Base-by-base conservation (phyloP, 2,329 filamentous ascomycete genomes). In the Fusarium proliferatum region DNA sequence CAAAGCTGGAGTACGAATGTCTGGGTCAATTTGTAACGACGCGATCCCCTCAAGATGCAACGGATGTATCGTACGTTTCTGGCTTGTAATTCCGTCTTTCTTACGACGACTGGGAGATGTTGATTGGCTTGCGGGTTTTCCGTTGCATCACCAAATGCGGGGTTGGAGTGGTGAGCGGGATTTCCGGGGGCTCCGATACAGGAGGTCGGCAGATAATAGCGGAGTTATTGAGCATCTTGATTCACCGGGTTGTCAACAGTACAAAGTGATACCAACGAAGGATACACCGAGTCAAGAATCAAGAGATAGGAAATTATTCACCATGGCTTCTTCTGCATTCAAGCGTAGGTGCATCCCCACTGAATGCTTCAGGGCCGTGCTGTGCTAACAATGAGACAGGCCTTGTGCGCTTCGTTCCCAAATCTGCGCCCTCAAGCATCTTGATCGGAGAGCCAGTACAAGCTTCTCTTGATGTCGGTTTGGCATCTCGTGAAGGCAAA, bases 111-210 rank as follows among this genome's bases (percentile, higher is more conserved):
- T 16, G 12, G 13, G n/a, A 0, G 5, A 13, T 2, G 9, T 26
- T 46, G 34, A 67, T 67, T 67, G 64, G 64, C 1, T 5, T 21
- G 5, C 38, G 59, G 28, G 19, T 30, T 23, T 30, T 36, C 48
- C 34, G 33, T 7, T 28, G n/a, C 28, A 26, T 46, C 30, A n/a
- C 23, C 30, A 33, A 57, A 42, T 61, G 59, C 51, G 59, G 59
- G 59, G 59, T 59, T 38, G 34, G 42, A 19, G 13, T 46, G 48
- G n/a, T 30, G 62, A 42, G 28, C 38, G 48, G n/a, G 21, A 64
- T 48, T 36, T 64, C 64, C 64, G 64, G 49, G 48, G 52, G 34
- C 36, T 67, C 64, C 64, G 64, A 67, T 46, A 36, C 41, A 67
- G 64, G 63, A 67, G 36, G 4, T 21, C 56, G 23, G 30, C 21